Percentiles rank a stretch among this genome's conserved stretches.
Evolutionary conservation across 2,329 filamentous ascomycete species (phyloP).

Genomic region (Arthroderma sp.): DNA sequence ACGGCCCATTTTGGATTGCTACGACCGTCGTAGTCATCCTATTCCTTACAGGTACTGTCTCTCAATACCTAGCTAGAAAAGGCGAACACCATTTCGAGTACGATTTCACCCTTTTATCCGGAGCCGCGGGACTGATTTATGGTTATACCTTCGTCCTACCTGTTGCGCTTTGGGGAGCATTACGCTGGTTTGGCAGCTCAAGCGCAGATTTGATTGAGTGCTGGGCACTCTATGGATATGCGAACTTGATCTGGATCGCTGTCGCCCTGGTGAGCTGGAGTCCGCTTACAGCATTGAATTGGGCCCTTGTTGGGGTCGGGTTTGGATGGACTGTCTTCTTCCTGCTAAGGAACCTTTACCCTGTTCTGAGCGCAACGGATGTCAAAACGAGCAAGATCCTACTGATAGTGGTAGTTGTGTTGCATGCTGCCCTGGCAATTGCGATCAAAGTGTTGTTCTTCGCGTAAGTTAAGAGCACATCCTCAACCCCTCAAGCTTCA

Average conservation of each 20-base stretch:
- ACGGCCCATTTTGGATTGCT: conserved; percentile 97
- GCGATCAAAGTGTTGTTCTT: conserved; percentile 98
- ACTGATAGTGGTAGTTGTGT: conserved; percentile 65
- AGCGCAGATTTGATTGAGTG: conserved; percentile 88
- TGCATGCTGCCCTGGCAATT: conserved; percentile 82
- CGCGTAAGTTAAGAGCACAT: conserved; percentile 42
- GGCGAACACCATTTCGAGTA: conserved; percentile 67
- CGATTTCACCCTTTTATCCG: conserved; percentile 79
- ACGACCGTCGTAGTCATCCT: conserved; percentile 93
- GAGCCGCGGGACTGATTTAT: conserved; percentile 83
- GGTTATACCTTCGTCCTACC: conserved; percentile 88
- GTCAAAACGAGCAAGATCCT: conserved; percentile 81
- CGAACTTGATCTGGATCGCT: conserved; percentile 93
- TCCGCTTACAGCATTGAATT: conserved; percentile 75
- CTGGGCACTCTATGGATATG: conserved; percentile 90
- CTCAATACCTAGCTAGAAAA: conserved; percentile 65
- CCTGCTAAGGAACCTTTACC: conserved; percentile 74
- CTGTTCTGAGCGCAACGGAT: conserved; percentile 85
- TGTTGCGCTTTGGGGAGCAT: conserved; percentile 68
- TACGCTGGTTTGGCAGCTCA: conserved; percentile 88
- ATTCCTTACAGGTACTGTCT: conserved; percentile 90
- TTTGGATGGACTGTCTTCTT: conserved; percentile 75
- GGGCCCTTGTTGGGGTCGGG: conserved; percentile 78
- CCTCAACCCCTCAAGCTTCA: not conserved
- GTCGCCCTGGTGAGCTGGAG: conserved; percentile 89